Evolutionary conservation across 371 early-diverging fungal genomes (phyloP).

Genomic region (Mucor velutinosus): DNA sequence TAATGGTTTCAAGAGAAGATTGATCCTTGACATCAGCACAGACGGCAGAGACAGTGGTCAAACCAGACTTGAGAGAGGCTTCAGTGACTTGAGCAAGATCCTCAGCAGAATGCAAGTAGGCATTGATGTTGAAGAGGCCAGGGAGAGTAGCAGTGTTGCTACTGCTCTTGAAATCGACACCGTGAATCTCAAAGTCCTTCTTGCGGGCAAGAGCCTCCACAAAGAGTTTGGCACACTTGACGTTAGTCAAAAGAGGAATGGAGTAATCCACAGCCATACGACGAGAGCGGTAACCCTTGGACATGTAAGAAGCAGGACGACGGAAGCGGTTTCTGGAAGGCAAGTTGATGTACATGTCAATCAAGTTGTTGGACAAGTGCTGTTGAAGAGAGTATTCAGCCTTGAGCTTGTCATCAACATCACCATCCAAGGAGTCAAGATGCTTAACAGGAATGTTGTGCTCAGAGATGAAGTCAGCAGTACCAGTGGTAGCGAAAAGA

Average conservation of each 20-base stretch:
- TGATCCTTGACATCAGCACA: constrained; percentile 59
- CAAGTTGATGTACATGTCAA: constrained; percentile 97
- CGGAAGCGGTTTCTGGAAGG: constrained; percentile 95
- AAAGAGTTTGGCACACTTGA: constrained; percentile 97
- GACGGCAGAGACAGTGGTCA: constrained; percentile 74
- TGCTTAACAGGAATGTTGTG: constrained; percentile 90
- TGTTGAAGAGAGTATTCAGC: constrained; percentile 92
- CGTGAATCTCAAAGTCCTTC: constrained; percentile 72
- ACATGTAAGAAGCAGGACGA: constrained; percentile 94
- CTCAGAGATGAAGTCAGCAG: constrained; percentile 93
- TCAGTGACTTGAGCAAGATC: constrained; percentile 68
- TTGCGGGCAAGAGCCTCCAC: constrained; percentile 90
- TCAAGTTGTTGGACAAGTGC: constrained; percentile 93
- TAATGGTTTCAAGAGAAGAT: constrained; percentile 55
- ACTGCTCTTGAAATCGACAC: constrained; percentile 89
- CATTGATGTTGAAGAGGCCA: constrained; percentile 84
- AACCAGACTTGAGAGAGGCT: constrained; percentile 83
- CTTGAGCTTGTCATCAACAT: constrained; percentile 61
- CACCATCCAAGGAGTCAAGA: constrained; percentile 74
- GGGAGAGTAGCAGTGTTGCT: constrained; percentile 83
- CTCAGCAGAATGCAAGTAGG: constrained; percentile 54
- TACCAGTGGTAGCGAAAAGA: constrained; percentile 93
- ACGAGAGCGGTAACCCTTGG: constrained; percentile 92
- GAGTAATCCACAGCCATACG: constrained; percentile 97
- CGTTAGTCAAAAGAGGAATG: constrained; percentile 94